Conservation (phyloP, 495 filamentous ascomycete species). For the Aspergillus bertholletiae region DNA sequence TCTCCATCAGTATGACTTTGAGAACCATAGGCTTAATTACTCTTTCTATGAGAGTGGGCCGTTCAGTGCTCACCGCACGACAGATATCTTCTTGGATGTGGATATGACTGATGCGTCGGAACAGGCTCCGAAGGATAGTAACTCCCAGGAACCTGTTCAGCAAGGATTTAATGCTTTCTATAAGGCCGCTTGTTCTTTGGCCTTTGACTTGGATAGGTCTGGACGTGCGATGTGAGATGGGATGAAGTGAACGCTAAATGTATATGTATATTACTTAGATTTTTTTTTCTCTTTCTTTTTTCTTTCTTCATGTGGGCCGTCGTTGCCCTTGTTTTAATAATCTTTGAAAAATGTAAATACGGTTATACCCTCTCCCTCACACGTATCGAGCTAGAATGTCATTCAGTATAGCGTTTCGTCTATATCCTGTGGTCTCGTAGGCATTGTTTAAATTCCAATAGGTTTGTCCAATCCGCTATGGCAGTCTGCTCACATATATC, state of each 20-base stretch:
- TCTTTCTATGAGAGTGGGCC: conserved; percentile 32
- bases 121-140: not conserved
- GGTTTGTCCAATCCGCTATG: no score
- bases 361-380: not conserved
- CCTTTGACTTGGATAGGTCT: conserved; percentile 27
- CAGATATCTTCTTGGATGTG: conserved; percentile 31
- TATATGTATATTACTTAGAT: not conserved
- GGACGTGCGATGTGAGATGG: not conserved
- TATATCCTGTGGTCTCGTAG: no score
- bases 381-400: no score
- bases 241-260: not conserved
- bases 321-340: not conserved
- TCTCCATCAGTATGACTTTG: conserved; percentile 28
- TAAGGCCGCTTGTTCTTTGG: conserved; percentile 32
- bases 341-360: not conserved
- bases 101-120: conserved; percentile 7
- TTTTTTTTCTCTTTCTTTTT: not conserved
- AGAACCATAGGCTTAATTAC: conserved; percentile 26
- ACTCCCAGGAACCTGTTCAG: conserved; percentile 12
- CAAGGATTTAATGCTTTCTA: conserved; percentile 37
- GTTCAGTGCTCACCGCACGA: conserved; percentile 23
- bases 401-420: no score
- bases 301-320: not conserved
- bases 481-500: no score
- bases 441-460: no score